Conservation (phyloP, 2,329 filamentous ascomycete genomes). For the Hirsutella rhossiliensis region DNA sequence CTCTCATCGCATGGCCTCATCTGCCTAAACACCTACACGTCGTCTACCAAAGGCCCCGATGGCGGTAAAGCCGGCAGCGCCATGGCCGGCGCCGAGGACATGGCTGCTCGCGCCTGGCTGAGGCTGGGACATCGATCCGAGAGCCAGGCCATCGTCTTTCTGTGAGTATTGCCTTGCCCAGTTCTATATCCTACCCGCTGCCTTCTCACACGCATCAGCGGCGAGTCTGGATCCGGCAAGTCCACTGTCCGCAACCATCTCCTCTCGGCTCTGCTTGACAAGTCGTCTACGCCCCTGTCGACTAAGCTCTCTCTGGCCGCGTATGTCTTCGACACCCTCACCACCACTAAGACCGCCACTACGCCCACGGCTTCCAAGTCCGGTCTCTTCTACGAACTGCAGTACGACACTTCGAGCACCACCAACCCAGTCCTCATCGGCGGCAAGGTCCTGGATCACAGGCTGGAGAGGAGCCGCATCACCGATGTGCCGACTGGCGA, state of each 20-base stretch:
- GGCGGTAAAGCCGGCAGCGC: slow-evolving; percentile 85
- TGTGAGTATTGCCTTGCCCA: slow-evolving; percentile 46
- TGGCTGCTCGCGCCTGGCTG: slow-evolving; percentile 76
- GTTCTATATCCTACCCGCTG: background rate
- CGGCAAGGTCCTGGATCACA: slow-evolving; percentile 87
- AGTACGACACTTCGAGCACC: slow-evolving; percentile 83
- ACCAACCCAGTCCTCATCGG: slow-evolving; percentile 82
- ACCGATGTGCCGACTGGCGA: slow-evolving; percentile 89
- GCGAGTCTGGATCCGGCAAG: slow-evolving; percentile 93
- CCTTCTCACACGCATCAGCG: slow-evolving; percentile 40
- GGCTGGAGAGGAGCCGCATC: slow-evolving; percentile 83
- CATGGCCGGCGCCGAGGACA: slow-evolving; percentile 82
- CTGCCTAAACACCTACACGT: slow-evolving; percentile 88
- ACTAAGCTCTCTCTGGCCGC: slow-evolving; percentile 87
- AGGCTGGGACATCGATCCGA: slow-evolving; percentile 80
- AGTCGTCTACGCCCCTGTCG: slow-evolving; percentile 84
- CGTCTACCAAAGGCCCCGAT: slow-evolving; percentile 78
- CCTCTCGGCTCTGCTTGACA: slow-evolving; percentile 72
- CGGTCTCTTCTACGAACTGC: slow-evolving; percentile 88
- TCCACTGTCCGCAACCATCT: slow-evolving; percentile 87
- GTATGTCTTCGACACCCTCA: slow-evolving; percentile 92
- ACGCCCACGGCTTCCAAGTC: slow-evolving; percentile 94
- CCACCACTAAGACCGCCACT: slow-evolving; percentile 92
- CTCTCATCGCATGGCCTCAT: slow-evolving; percentile 88
- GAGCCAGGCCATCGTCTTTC: slow-evolving; percentile 83